These are phyloP conservation scores for Macaranga tanarius DNA, from an alignment of 441 rosid genomes.

Conservation along the genomic window DNA sequence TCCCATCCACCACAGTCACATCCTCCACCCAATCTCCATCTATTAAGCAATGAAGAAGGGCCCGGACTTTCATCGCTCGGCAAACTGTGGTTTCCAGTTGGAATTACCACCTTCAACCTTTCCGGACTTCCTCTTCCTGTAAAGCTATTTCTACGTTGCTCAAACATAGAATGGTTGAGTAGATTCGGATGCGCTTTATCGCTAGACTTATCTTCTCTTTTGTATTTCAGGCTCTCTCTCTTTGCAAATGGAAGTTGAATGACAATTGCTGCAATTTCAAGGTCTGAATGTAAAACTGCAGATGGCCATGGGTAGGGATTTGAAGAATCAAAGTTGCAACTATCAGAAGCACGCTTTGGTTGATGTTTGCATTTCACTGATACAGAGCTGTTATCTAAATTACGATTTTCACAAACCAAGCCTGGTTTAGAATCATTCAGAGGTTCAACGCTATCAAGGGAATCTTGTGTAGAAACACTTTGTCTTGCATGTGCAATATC, in stretches of 20 bases:
- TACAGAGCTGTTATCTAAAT: conserved; percentile 34
- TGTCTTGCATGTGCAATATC: conserved; percentile 61
- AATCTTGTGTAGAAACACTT: conserved; percentile 36
- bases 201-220: conserved; percentile 34
- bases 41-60: conserved; percentile 74
- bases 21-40: conserved; percentile 93
- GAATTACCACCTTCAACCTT: conserved; percentile 64
- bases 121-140: conserved; percentile 35
- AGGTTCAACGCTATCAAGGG: conserved; percentile 27
- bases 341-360: conserved; percentile 33
- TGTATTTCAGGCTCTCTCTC: conserved; percentile 67
- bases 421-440: conserved; percentile 34
- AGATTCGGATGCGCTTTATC: conserved; percentile 44
- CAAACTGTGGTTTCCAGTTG: conserved; percentile 78
- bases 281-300: conserved; percentile 49
- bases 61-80: conserved; percentile 50
- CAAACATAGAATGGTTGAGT: conserved; percentile 46
- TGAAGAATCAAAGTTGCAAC: conserved; percentile 39
- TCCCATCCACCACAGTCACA: conserved; percentile 99
- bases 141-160: conserved; percentile 37
- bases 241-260: conserved; percentile 68
- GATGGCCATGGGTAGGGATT: conserved; percentile 41
- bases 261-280: conserved; percentile 72
- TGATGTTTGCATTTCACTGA: conserved; percentile 39
- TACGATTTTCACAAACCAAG: conserved; percentile 30